Evolutionary conservation across 2,329 filamentous ascomycete genomes (phyloP), one percentile per base, ranked within the genome.

Genomic region (Incumbomyces lentus): DNA sequence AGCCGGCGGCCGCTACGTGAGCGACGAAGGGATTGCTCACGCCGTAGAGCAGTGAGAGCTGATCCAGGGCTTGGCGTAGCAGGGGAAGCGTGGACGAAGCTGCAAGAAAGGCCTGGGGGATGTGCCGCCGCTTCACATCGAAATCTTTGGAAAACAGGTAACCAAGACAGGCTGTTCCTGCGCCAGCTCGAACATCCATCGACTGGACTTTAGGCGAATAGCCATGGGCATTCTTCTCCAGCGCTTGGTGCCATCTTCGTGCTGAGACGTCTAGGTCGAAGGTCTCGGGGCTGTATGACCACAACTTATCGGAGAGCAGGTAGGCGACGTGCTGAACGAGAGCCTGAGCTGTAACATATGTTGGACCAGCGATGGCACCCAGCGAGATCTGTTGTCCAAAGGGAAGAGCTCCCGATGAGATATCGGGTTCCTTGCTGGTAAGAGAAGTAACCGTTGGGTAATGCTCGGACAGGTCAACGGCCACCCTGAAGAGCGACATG

Each of bases 81-180:
- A 84, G 82, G 50, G 80, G 78, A 55, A 98, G 72, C 54, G 82
- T 90, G 38, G 86, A 81, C 0, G 88, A 89, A 2, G 88, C 86
- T 8, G 88, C 90, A 53, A 98, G 69, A 53, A 98, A 81, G 13
- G 86, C 82, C 74, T 98, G 92, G 2, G 92, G 90, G 49, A 95
- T 81, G 62, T 92, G 81, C 56, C 89, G 81, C 75, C 92, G 95
- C 71, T 78, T 80, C 59, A 95, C 68, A 64, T 96, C 89, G 60
- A 95, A 95, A 68, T 98, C 92, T 60, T 87, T 86, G 51, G 89
- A 95, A 74, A 96, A 98, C 64, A 96, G 86, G 69, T 98, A 98
- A 48, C 92, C 92, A 40, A 98, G 76, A 17, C 92, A 88, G 61
- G 96, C 84, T 54, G 85, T 81, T 47, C 90, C 92, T 44, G 92